These are phyloP conservation scores for Eustoma russellianum DNA, from an alignment of 257 asterid species.

Conservation along the genomic window DNA sequence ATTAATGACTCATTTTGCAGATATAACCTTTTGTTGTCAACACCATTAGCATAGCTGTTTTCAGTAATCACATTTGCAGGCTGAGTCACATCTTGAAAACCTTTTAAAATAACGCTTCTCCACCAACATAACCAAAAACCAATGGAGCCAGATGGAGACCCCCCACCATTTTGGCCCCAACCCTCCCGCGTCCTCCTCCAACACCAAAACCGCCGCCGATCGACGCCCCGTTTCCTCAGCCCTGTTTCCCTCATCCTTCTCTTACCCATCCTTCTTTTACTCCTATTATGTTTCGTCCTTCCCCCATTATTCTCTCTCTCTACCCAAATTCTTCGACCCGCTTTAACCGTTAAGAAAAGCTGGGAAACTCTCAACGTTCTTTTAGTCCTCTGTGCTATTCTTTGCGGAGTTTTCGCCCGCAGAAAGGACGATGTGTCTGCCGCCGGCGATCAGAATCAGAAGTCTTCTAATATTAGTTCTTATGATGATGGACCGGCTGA, in stretches of 20 bases:
- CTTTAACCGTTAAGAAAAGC: conserved; percentile 52
- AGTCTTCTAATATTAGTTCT: conserved; percentile 1
- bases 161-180: conserved; percentile 53
- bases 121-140: not conserved
- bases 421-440: conserved; percentile 46
- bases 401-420: conserved; percentile 68
- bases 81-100: conserved; percentile 12
- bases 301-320: conserved; percentile 56
- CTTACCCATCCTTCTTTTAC: conserved; percentile 33
- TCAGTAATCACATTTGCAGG: conserved; percentile 7
- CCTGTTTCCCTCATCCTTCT: conserved; percentile 49
- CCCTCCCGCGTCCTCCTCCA: conserved; percentile 29
- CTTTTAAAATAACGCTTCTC: conserved; percentile 19
- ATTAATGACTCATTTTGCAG: no score
- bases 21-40: not conserved
- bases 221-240: conserved; percentile 36
- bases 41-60: conserved; percentile 4
- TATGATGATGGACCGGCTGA: conserved; percentile 4
- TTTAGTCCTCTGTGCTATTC: conserved; percentile 57
- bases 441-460: conserved; percentile 8
- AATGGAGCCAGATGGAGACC: conserved; percentile 62
- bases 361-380: conserved; percentile 64
- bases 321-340: conserved; percentile 40
- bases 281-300: conserved; percentile 34
- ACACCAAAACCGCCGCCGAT: conserved; percentile 41